Base-by-base conservation (phyloP, 2,329 filamentous ascomycete species). In the Cytospora piceae region DNA sequence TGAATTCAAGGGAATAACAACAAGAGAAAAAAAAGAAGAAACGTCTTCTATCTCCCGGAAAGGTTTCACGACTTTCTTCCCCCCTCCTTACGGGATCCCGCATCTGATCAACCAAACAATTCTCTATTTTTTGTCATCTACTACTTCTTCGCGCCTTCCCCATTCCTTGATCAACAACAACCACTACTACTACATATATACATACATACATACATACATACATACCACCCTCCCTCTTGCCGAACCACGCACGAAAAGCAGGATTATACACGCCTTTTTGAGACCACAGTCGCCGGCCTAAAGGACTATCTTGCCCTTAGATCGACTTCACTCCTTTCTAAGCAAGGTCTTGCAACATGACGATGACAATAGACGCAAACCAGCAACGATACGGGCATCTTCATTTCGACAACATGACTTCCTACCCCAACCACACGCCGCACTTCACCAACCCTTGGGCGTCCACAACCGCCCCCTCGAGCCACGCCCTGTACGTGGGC, bases 361-460 rank as follows among this genome's bases (percentile, higher is more conserved):
- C 93, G 81, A 96, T 97, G 93, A 92, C 94, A 79, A 87, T 97
- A 83, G 93, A 97, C 82, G 88, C 88, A 74, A 91, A 93, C 78
- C 93, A 94, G 81, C 92, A 88, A 82, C 87, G 87, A 77, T 92
- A 90, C 81, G 91, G 86, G 75, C 86, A 85, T 76, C 79, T 96
- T 82, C 88, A 87, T 78, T 95, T 94, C 83, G 92, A 94, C 77
- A 84, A 87, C 77, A 88, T 93, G 84, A 88, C 91, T 77, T 78
- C 80, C 72, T 93, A 92, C 79, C 76, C 83, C 73, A 76, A 84
- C 82, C 75, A 84, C 80, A 75, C 80, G 51, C 87, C 91, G 70
- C 90, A 95, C 70, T 97, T 97, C 82, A 93, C 90, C 74, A 95
- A 97, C 78, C 93, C 93, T 52, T 97, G 94, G 94, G 83, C 82